A percentile compares a stretch with the other conserved stretches of the same genome.
phyloP scores from a whole-genome alignment of 2,329 filamentous ascomycete species.

The Macrophomina phaseolina region DNA sequence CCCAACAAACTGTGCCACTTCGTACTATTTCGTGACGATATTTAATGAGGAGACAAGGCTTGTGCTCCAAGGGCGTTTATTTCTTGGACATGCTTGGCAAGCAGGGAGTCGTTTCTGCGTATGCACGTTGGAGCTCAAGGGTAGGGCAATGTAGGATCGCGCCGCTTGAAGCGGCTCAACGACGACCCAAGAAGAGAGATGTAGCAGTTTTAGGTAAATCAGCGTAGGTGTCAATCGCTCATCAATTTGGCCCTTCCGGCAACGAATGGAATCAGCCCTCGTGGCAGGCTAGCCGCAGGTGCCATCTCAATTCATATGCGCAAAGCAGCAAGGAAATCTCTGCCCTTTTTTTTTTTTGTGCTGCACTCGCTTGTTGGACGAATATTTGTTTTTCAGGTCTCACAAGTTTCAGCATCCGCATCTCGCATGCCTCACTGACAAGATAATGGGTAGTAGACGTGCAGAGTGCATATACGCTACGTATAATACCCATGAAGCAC shows the following conservation, averaged over 20 bases:
- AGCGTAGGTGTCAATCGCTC: not conserved
- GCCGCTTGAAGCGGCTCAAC: constrained; percentile 13
- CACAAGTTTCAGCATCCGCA: constrained; percentile 23
- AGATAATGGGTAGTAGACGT: not conserved
- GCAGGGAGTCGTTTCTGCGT: no score
- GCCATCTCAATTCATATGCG: not conserved
- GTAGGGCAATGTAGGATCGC: not conserved
- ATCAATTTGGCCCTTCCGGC: not conserved
- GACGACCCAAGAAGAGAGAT: not conserved
- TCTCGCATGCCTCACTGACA: not conserved
- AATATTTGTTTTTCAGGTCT: not conserved
- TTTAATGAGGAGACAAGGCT: not conserved
- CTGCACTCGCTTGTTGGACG: not conserved
- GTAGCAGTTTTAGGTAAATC: not conserved
- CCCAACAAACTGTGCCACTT: not conserved
- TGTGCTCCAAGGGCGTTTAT: not conserved
- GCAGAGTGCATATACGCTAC: constrained; percentile 5
- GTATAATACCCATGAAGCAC: not conserved
- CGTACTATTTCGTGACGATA: not conserved
- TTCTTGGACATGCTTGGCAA: not conserved
- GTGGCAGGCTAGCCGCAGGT: constrained; percentile 13
- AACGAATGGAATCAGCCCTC: constrained; percentile 2
- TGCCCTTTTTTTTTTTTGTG: not conserved
- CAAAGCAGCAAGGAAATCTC: not conserved
- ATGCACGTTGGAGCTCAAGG: no score